These are phyloP conservation scores for Ulmus americana DNA, from an alignment of 331 rosid genomes.

Conservation along the genomic window DNA sequence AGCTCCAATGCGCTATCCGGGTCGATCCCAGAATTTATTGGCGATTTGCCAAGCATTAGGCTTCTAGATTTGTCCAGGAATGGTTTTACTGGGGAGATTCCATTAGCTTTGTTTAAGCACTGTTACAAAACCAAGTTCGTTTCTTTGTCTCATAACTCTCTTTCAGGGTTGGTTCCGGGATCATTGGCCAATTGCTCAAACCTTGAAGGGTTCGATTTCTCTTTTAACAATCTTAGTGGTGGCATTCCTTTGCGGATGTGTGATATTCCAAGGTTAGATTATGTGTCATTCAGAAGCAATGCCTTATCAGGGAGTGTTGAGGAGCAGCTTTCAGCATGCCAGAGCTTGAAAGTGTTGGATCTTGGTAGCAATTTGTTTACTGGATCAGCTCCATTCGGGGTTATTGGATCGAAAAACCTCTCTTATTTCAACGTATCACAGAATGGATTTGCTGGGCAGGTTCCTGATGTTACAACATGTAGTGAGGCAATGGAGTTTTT, in stretches of 20 bases:
- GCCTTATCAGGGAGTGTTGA: conserved; percentile 58
- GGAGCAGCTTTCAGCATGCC: conserved; percentile 48
- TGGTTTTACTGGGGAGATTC: conserved; percentile 69
- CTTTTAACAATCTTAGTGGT: conserved; percentile 78
- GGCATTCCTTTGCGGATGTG: conserved; percentile 56
- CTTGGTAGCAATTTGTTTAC: conserved; percentile 62
- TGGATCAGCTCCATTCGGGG: conserved; percentile 60
- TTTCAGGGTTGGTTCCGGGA: conserved; percentile 61
- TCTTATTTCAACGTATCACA: conserved; percentile 61
- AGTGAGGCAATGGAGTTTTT: conserved; percentile 60
- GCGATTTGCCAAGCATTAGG: conserved; percentile 69
- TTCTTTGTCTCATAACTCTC: conserved; percentile 66
- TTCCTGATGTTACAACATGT: conserved; percentile 56
- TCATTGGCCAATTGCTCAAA: conserved; percentile 63
- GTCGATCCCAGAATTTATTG: conserved; percentile 77
- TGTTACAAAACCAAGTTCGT: conserved; percentile 73
- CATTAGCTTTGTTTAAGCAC: conserved; percentile 62
- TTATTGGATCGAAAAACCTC: conserved; percentile 55
- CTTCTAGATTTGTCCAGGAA: conserved; percentile 86
- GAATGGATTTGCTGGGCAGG: conserved; percentile 58
- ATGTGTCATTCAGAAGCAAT: conserved; percentile 67
- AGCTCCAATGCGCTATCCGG: conserved; percentile 84
- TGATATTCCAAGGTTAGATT: conserved; percentile 60
- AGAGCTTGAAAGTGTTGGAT: conserved; percentile 63
- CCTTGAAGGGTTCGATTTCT: conserved; percentile 94